These are phyloP conservation scores for Neophaeococcomyces mojaviensis DNA, from an alignment of 2,329 filamentous ascomycete genomes.

Conservation along the genomic window DNA sequence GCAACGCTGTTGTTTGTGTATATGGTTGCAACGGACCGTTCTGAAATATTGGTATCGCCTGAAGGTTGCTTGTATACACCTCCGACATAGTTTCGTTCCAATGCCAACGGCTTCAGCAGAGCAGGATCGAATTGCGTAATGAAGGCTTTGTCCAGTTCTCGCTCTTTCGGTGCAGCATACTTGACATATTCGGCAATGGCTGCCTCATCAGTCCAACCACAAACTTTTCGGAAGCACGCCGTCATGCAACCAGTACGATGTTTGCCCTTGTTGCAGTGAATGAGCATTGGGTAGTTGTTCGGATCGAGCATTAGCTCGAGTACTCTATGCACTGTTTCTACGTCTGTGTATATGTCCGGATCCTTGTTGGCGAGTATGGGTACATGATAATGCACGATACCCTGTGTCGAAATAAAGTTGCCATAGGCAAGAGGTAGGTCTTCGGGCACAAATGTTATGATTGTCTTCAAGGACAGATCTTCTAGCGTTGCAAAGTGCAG, in stretches of 20 bases:
- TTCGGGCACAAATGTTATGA: slow-evolving; percentile 46
- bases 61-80: slow-evolving; percentile 19
- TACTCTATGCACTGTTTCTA: slow-evolving; percentile 61
- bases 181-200: slow-evolving; percentile 66
- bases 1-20: slow-evolving; percentile 22
- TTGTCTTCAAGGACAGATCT: slow-evolving; percentile 64
- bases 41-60: slow-evolving; percentile 11
- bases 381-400: slow-evolving; percentile 67
- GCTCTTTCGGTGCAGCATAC: slow-evolving; percentile 48
- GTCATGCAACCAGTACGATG: slow-evolving; percentile 89
- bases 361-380: slow-evolving; percentile 87
- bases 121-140: slow-evolving; percentile 20
- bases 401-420: slow-evolving; percentile 57
- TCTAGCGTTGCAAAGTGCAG: slow-evolving; percentile 65
- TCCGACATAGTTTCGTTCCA: slow-evolving; percentile 21
- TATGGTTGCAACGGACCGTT: slow-evolving; percentile 14
- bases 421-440: slow-evolving; percentile 41
- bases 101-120: slow-evolving; percentile 19
- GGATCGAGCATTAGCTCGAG: slow-evolving; percentile 64
- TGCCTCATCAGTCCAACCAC: slow-evolving; percentile 55
- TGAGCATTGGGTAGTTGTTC: slow-evolving; percentile 68
- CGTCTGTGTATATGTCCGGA: slow-evolving; percentile 53
- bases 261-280: slow-evolving; percentile 93
- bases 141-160: slow-evolving; percentile 28
- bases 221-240: slow-evolving; percentile 66